Base-by-base conservation (phyloP, 1,139 yeast genomes). In the Magnusiomyces tetraspermus region DNA sequence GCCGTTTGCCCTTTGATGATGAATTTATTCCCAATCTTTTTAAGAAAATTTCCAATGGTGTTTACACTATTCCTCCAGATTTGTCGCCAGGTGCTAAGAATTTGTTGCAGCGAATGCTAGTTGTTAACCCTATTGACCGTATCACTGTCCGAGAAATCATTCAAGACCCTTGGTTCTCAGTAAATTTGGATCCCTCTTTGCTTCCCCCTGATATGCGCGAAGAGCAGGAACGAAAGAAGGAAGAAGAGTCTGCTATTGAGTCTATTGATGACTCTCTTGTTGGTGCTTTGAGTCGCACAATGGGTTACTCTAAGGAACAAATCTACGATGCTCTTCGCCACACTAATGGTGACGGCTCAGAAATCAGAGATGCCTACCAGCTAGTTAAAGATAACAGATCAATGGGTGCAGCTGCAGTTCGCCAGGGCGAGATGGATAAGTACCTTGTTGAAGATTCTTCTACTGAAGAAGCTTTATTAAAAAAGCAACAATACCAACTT, bases 1-100 rank as follows among this genome's bases (percentile, higher is more conserved):
- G 99, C 40, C 77, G 97, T 64, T 77, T 94, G 60, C 99, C 99
- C 13, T 94, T 94, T 69, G 98, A 92, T 69, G 98, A 92, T 67
- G 98, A 92, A 63, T 87, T 90, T 66, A 92, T 92, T 55, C 99
- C 99, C 3, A 96, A 95, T 1, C 75, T 92, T 59, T 92, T 94
- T 75, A 90, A 90, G 68, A 90, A 92, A 67, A 94, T 92, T 64
- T 82, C 90, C 65, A 89, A 89, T 64, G 98, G 98, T 69, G 95
- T 90, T 47, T 94, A 89, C 70, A 83, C 96, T 0, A 76, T 92
- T 57, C 99, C 99, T 26, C 87, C 85, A 62, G 89, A 85, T 66
- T 74, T 92, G 60, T 84, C 95, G 44, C 74, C 83, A 0, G 97
- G 97, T 1, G 96, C 98, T 3, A 85, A 88, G 63, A 82, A 83